Evolutionary conservation across 2,329 filamentous ascomycete genomes (phyloP), one percentile per base, ranked within the genome.

Genomic region (Colletotrichum shisoi): DNA sequence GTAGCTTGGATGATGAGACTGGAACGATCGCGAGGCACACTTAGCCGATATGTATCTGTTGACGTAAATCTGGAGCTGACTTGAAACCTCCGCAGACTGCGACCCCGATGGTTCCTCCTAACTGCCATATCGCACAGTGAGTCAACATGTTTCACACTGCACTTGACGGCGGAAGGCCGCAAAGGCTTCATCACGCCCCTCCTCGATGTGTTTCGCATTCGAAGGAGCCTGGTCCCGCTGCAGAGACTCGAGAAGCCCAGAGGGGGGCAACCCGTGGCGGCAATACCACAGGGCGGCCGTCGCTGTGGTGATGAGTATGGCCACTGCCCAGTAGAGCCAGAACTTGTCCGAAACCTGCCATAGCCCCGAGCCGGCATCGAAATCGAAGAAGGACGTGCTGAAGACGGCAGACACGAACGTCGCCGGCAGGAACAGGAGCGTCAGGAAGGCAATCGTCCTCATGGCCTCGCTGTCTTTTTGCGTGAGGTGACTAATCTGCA

Each of bases 341-440:
- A 79, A 76, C 57, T 74, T 71, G 3, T 56, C 44, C 0, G 76
- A 76, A 0, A 79, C 68, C 0, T 37, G 45, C 76, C 76, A 79
- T 1, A 49, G 60, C 9, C 70, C 71, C 0, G 69, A 70, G 3
- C 71, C 65, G 0, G 72, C 69, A 19, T 74, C 72, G 3, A 71
- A 72, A 0, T 77, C 71, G 66, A 83, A 83, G 51, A 83, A 83
- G 0, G 77, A 79, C 70, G 78, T 83, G 70, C 80, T 81, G 52
- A 83, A 83, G 4, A 86, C 74, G 5, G 80, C 76, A 0, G 74
- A 83, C 17, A 85, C 76, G 68, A 85, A 85, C 0, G 84, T 86
- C 0, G 82, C 78, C 0, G 84, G 84, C 0, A 86, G 72, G 45
- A 86, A 86, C 0, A 76, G 72, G 7, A 84, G 70, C 0, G 83